Base-by-base conservation (phyloP, 768 basidiomycete species). In the Boletellus ananiceps region DNA sequence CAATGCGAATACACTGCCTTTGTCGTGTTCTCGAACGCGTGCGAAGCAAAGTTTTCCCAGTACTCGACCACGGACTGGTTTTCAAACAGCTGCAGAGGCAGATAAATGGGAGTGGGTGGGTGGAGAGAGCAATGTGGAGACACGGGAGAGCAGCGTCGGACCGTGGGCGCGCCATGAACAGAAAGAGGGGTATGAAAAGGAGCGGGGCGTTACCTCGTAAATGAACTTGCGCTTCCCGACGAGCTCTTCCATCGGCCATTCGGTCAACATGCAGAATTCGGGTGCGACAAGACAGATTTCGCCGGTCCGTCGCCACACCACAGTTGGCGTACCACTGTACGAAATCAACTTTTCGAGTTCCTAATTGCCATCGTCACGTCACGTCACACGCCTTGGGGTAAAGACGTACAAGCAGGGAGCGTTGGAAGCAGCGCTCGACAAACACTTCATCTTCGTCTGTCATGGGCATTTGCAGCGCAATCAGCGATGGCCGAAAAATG, bases 271-370 rank as follows among this genome's bases (percentile, higher is more conserved):
- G 66, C 87, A 90, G 64, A 99, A 98, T 69, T 99, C 96, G 5
- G 92, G 88, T 0, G 93, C 94, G 40, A 93, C 96, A 40, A 96
- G 83, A 62, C 93, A 94, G 21, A 99, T 93, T 71, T 99, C 96
- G 59, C 96, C 96, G 16, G 96, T 99, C 44, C 96, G 79, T 39
- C 96, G 84, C 95, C 95, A 99, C 11, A 95, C 89, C 36, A 94
- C 93, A 1, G 95, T 98, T 2, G 95, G 95, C 25, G 95, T 98
- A 11, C 95, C 95, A 58, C 88, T 94, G 68, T 90, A 96, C 44
- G 92, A 93, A 51, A 98, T 96, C 53, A 98, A 79, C 71, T 96
- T 97, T 69, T 96, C 92, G 49, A 97, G 78, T 74, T 98, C 95
- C 92, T 95, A 40, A 21, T 34, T 12, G 29, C 29, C 53, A 6